phyloP scores from a whole-genome alignment of 129 eudicot genomes.

The Helianthus tuberosus region DNA sequence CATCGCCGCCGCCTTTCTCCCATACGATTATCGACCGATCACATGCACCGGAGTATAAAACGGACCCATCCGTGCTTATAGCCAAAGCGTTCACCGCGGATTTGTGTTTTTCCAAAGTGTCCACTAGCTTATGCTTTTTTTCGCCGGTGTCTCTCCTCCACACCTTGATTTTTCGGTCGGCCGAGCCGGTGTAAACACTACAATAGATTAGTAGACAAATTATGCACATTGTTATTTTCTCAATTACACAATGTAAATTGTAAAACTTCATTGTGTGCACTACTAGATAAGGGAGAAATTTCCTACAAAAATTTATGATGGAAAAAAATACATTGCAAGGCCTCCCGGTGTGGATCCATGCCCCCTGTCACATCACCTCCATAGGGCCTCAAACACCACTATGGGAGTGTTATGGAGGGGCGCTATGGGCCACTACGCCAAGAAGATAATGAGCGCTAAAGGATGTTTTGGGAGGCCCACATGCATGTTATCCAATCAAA shows the following conservation, averaged over 20 bases:
- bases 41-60: conserved; percentile 87
- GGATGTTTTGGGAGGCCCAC: too few species aligned
- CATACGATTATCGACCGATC: conserved; percentile 89
- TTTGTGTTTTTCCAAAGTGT: conserved; percentile 70
- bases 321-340: too few species aligned
- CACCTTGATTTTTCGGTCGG: conserved; percentile 75
- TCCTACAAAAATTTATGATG: too few species aligned
- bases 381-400: too few species aligned
- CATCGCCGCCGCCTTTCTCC: conserved; percentile 50
- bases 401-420: too few species aligned
- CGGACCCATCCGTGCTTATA: conserved; percentile 60
- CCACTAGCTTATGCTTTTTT: conserved; percentile 46
- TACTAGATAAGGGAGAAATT: too few species aligned
- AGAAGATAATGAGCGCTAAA: too few species aligned
- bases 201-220: neutral
- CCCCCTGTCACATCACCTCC: too few species aligned
- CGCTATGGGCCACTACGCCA: too few species aligned
- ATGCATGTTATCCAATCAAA: too few species aligned
- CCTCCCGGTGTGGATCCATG: too few species aligned
- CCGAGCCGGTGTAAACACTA: conserved; percentile 74
- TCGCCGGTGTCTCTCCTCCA: conserved; percentile 49
- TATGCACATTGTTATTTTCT: neutral
- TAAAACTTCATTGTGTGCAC: neutral
- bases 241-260: neutral
- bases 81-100: conserved; percentile 85